phyloP scores from a whole-genome alignment of 177 flowering plant genomes.

The Vitis hybrid region DNA sequence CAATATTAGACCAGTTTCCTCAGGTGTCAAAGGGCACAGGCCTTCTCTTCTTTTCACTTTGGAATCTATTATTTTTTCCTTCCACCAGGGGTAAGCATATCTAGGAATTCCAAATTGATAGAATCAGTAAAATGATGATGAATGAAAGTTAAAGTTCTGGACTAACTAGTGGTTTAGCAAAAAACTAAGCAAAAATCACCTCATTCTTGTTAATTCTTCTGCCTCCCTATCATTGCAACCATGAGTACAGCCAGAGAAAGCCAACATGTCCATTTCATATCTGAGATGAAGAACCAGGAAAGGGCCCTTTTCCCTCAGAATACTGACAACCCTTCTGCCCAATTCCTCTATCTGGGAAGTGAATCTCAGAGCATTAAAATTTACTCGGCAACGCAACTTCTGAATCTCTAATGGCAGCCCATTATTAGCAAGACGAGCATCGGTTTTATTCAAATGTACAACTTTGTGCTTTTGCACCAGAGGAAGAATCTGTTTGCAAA shows the following conservation, averaged over 20 bases:
- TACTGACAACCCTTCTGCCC: conserved; percentile 43
- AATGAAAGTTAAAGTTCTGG: neutral
- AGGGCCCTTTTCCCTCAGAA: conserved; percentile 51
- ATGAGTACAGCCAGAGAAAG: conserved; percentile 63
- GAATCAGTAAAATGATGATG: neutral
- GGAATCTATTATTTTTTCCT: conserved; percentile 54
- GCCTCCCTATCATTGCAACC: conserved; percentile 53
- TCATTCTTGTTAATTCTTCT: conserved; percentile 53
- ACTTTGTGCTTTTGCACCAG: conserved; percentile 45
- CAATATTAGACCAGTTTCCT: conserved; percentile 52
- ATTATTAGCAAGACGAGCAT: conserved; percentile 62
- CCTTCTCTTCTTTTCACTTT: conserved; percentile 54
- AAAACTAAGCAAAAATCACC: conserved; percentile 23
- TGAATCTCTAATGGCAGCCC: conserved; percentile 51
- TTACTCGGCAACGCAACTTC: conserved; percentile 56
- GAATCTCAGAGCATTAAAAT: conserved; percentile 46
- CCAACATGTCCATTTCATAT: conserved; percentile 72
- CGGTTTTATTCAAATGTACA: conserved; percentile 56
- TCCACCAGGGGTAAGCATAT: conserved; percentile 64
- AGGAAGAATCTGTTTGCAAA: conserved; percentile 50
- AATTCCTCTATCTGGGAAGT: conserved; percentile 61
- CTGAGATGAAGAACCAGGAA: conserved; percentile 64
- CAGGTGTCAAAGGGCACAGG: conserved; percentile 67
- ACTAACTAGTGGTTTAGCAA: neutral
- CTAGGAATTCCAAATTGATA: conserved; percentile 17